Conservation (phyloP, 2,329 filamentous ascomycete species). For the Ophiognomonia clavigignenti-juglandacearum region DNA sequence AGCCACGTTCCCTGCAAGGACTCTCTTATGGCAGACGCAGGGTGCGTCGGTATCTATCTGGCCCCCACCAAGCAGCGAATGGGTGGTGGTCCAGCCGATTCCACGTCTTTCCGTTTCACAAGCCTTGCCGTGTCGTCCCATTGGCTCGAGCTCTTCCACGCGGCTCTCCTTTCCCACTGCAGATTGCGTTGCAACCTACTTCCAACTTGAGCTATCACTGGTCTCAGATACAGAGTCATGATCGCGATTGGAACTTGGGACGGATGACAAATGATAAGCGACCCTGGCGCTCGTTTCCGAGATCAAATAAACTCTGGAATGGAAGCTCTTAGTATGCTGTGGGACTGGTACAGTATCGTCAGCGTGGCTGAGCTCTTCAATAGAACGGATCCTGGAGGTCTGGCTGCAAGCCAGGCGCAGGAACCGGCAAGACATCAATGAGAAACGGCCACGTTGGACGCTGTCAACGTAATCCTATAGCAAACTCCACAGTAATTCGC, state of each 20-base stretch:
- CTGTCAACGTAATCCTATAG: constrained; percentile 2
- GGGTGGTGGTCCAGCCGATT: not conserved
- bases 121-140: constrained; percentile 1
- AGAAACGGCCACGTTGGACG: constrained; percentile 13
- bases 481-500: constrained; percentile 10
- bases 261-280: not conserved
- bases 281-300: not conserved
- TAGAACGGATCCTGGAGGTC: too few relatives aligned
- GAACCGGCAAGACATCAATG: constrained; percentile 13
- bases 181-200: constrained; percentile 7
- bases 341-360: too few relatives aligned
- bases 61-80: not conserved
- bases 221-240: constrained; percentile 11
- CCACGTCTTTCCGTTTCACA: constrained; percentile 15
- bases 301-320: not conserved
- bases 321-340: not conserved
- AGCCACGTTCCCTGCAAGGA: too few relatives aligned
- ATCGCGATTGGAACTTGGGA: constrained; percentile 8
- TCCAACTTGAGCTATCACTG: constrained; percentile 1
- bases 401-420: constrained; percentile 8
- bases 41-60: not conserved
- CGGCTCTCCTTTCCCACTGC: constrained; percentile 11
- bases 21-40: too few relatives aligned
- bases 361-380: too few relatives aligned
- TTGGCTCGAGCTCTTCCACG: constrained; percentile 8